Evolutionary conservation across 2,329 filamentous ascomycete genomes (phyloP).

Genomic region (Aspergillus proliferans): DNA sequence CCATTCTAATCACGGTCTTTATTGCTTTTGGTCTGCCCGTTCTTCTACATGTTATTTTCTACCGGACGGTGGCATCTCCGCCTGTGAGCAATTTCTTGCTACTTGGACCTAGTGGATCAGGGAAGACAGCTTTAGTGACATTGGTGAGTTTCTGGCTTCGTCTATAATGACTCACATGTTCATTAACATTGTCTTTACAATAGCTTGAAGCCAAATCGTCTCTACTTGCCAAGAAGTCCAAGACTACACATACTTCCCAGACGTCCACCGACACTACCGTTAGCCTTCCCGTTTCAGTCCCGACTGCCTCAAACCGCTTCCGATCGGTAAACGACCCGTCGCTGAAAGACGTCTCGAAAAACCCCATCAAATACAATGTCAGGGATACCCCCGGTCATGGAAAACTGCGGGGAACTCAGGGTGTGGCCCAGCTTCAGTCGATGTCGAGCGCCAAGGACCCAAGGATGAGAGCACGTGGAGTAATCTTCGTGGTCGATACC

Average conservation of each 20-base stretch:
- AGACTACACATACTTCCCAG: conserved; percentile 58
- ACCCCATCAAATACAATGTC: conserved; percentile 33
- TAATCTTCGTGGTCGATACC: conserved; percentile 88
- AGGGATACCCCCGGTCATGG: conserved; percentile 88
- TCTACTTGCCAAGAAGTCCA: conserved; percentile 26
- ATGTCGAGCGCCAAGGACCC: conserved; percentile 28
- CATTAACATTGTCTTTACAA: conserved; percentile 1
- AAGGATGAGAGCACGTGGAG: conserved; percentile 52
- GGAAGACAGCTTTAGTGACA: conserved; percentile 85
- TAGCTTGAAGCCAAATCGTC: conserved; percentile 43
- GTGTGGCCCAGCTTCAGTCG: conserved; percentile 33
- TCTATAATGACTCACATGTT: background rate
- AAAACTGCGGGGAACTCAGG: conserved; percentile 68
- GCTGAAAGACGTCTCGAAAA: conserved; percentile 47
- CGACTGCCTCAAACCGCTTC: conserved; percentile 55
- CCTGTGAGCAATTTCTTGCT: conserved; percentile 69
- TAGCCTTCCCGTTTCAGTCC: conserved; percentile 48
- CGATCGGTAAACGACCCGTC: conserved; percentile 61
- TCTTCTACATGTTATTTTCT: conserved; percentile 69
- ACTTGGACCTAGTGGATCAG: conserved; percentile 70
- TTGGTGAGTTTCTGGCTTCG: conserved; percentile 46
- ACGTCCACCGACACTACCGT: conserved; percentile 52
- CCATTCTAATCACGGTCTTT: conserved; percentile 60
- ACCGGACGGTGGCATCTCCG: conserved; percentile 57
- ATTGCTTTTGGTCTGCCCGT: conserved; percentile 69